phyloP scores from a whole-genome alignment of 495 filamentous ascomycete genomes.

The Pseudoneurospora amorphoporcata region DNA sequence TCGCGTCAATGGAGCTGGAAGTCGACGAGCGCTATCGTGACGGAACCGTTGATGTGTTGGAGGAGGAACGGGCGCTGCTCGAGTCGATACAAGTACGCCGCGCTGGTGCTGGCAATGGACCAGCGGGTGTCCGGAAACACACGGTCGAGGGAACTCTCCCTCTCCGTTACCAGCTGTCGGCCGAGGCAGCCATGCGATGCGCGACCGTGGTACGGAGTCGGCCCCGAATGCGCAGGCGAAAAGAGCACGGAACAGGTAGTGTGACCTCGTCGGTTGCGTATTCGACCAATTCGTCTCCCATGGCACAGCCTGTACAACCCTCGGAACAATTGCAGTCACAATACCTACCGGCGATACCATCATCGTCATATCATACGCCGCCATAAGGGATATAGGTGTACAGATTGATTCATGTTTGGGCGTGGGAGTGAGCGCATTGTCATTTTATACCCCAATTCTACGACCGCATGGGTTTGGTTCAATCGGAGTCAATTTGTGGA shows the following conservation, averaged over 20 bases:
- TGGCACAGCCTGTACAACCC: neutral
- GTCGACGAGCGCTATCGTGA: slow-evolving; percentile 17
- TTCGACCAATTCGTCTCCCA: slow-evolving; percentile 11
- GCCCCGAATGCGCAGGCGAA: slow-evolving; percentile 34
- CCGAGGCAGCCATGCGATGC: slow-evolving; percentile 31
- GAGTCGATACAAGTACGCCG: slow-evolving; percentile 15
- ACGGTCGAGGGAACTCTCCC: slow-evolving; percentile 12
- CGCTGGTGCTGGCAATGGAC: slow-evolving; percentile 13
- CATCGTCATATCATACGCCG: neutral
- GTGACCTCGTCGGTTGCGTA: slow-evolving; percentile 8
- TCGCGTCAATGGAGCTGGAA: slow-evolving; percentile 15
- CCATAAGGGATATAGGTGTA: neutral
- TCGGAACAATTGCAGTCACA: slow-evolving; percentile 3
- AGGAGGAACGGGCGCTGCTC: slow-evolving; percentile 10
- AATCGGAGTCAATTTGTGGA: neutral
- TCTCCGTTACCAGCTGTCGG: slow-evolving; percentile 28
- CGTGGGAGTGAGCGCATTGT: neutral
- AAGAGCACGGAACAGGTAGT: slow-evolving; percentile 11
- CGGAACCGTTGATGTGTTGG: neutral
- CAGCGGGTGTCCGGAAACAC: slow-evolving; percentile 26
- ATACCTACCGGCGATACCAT: neutral
- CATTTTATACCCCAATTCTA: neutral
- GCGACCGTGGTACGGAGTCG: slow-evolving; percentile 31
- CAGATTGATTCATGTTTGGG: neutral
- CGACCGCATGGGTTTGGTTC: neutral